Evolutionary conservation across 345 rosid genomes (phyloP).

Genomic region (Citrus mangshanensis): DNA sequence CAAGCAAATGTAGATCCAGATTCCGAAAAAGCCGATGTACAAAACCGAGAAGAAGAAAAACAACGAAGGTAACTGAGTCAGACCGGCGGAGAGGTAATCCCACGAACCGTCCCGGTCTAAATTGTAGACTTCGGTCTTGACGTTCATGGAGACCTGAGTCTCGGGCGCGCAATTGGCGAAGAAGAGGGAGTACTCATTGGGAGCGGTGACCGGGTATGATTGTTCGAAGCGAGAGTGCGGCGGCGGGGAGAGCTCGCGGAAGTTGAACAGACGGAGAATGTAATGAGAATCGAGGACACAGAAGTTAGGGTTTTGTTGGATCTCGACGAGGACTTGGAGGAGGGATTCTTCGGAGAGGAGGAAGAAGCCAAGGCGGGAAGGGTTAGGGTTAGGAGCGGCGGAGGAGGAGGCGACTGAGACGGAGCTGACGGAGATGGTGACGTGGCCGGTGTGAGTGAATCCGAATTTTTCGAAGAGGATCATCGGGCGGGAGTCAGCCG

Average conservation of each 20-base stretch:
- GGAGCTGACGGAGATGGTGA: slow-evolving; percentile 52
- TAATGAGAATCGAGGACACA: slow-evolving; percentile 85
- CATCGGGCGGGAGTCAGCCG: slow-evolving; percentile 77
- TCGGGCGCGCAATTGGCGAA: slow-evolving; percentile 89
- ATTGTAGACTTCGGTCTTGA: slow-evolving; percentile 70
- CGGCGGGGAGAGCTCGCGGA: slow-evolving; percentile 82
- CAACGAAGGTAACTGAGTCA: slow-evolving; percentile 69
- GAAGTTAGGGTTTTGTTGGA: slow-evolving; percentile 69
- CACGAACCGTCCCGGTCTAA: slow-evolving; percentile 52
- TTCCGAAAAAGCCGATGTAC: slow-evolving; percentile 53
- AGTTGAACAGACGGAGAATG: slow-evolving; percentile 56
- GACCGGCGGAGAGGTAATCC: slow-evolving; percentile 79
- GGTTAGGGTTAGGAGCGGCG: slow-evolving; percentile 42
- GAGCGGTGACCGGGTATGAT: slow-evolving; percentile 60
- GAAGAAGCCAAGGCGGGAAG: slow-evolving; percentile 87
- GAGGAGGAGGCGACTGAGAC: slow-evolving; percentile 58
- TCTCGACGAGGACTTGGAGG: slow-evolving; percentile 75
- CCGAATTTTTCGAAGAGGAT: slow-evolving; percentile 97
- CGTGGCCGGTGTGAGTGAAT: slow-evolving; percentile 83
- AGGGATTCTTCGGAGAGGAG: slow-evolving; percentile 90
- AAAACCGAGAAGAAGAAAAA: slow-evolving; percentile 50
- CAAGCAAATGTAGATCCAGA: slow-evolving; percentile 62
- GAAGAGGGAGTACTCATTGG: slow-evolving; percentile 84
- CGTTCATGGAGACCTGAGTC: slow-evolving; percentile 76
- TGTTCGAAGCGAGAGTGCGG: slow-evolving; percentile 57